A percentile compares a stretch with the other conserved stretches of the same genome.
Evolutionary conservation across 129 eudicot genomes (phyloP).

Genomic region (Flaveria brownii): DNA sequence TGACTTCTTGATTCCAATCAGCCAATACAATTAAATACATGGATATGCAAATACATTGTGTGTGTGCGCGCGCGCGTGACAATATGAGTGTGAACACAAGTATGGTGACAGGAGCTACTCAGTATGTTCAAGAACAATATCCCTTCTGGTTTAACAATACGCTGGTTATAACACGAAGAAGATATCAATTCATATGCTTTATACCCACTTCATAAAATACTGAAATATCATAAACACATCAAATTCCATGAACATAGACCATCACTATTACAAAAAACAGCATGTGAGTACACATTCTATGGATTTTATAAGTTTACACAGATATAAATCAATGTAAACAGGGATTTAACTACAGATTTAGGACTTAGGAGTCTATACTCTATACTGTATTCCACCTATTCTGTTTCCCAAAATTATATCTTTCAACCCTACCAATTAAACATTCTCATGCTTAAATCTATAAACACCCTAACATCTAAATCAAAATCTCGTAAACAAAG

Average conservation of each 20-base stretch:
- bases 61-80: too few species aligned
- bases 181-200: constrained; percentile 4
- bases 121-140: background rate
- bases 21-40: background rate
- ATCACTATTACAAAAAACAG: background rate
- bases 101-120: too few species aligned
- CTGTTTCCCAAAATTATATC: background rate
- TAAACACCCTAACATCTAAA: constrained; percentile 14
- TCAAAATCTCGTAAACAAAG: background rate
- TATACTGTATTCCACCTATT: background rate
- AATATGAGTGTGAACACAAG: background rate
- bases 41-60: background rate
- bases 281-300: background rate
- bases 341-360: background rate
- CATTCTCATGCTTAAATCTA: background rate
- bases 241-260: constrained; percentile 12
- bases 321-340: background rate
- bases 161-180: background rate
- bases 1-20: background rate
- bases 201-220: background rate
- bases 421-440: constrained; percentile 10
- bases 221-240: background rate
- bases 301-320: background rate
- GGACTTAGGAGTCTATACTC: background rate
- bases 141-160: background rate